These are phyloP conservation scores for Chalara sp. DNA, from an alignment of 2,329 filamentous ascomycete species.

Conservation along the genomic window DNA sequence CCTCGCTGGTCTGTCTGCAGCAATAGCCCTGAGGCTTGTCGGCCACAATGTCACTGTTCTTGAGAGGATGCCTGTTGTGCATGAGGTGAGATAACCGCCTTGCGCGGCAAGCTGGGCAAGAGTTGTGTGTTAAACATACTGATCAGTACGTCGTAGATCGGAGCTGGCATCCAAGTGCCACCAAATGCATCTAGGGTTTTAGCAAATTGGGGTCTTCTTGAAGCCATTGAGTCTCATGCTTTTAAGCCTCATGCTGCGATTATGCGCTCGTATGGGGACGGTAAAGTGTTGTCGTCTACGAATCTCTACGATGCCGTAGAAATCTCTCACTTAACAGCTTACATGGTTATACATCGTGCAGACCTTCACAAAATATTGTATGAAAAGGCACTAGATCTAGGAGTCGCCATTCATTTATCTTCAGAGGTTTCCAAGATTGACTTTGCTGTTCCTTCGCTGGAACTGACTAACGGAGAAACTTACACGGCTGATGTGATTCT, in stretches of 20 bases:
- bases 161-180: conserved; percentile 11
- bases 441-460: conserved; percentile 11
- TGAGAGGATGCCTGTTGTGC: too few species aligned
- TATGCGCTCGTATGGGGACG: conserved; percentile 27
- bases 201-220: neutral
- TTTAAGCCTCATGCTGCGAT: conserved; percentile 26
- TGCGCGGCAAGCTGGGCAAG: too few species aligned
- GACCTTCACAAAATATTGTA: conserved; percentile 8
- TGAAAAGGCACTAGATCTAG: conserved; percentile 3
- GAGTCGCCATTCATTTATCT: conserved; percentile 1
- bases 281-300: conserved; percentile 13
- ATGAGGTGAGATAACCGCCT: too few species aligned
- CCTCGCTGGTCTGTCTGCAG: too few species aligned
- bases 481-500: conserved; percentile 44
- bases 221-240: conserved; percentile 2
- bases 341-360: conserved; percentile 5
- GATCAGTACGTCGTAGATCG: neutral
- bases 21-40: too few species aligned
- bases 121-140: too few species aligned
- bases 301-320: neutral
- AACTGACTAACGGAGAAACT: conserved; percentile 9
- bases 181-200: conserved; percentile 6
- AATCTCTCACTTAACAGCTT: conserved; percentile 5
- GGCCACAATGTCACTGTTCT: too few species aligned
- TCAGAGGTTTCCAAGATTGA: conserved; percentile 6